Conservation (phyloP, 2,329 filamentous ascomycete species). For the Clonostachys rosea region DNA sequence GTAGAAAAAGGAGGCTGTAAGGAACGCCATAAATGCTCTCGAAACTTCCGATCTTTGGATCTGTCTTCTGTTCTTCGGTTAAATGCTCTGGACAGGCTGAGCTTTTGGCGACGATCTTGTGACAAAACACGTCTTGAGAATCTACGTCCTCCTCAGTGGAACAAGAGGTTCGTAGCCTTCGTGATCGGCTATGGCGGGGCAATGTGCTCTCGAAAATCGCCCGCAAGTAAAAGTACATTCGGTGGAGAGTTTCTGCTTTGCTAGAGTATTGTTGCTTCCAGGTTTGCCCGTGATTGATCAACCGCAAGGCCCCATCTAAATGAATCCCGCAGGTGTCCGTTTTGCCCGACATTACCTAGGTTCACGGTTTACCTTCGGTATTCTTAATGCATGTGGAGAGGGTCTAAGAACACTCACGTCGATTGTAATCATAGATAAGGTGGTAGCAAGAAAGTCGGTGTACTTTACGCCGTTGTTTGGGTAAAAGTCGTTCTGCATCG, state of each 20-base stretch:
- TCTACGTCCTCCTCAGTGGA: too few species aligned
- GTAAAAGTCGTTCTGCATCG: slow-evolving; percentile 9
- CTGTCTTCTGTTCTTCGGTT: background rate
- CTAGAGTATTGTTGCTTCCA: slow-evolving; percentile 4
- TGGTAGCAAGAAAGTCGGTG: slow-evolving; percentile 16
- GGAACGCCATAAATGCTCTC: slow-evolving; percentile 11
- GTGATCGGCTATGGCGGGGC: too few species aligned
- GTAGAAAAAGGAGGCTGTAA: slow-evolving; percentile 4
- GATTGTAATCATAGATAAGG: slow-evolving; percentile 18
- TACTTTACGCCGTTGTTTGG: slow-evolving; percentile 9
- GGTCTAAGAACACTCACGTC: slow-evolving; percentile 6
- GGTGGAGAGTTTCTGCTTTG: slow-evolving; percentile 6
- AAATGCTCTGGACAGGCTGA: background rate
- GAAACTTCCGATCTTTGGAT: slow-evolving; percentile 1
- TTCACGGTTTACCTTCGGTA: background rate
- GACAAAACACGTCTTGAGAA: background rate
- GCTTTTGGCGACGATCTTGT: background rate
- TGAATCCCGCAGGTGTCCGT: slow-evolving; percentile 9
- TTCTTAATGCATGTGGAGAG: background rate
- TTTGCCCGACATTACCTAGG: slow-evolving; percentile 11
- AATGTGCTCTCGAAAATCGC: slow-evolving; percentile 9
- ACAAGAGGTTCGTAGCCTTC: too few species aligned
- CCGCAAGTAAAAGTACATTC: slow-evolving; percentile 10
- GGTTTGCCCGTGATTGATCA: slow-evolving; percentile 6
- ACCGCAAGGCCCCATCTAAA: slow-evolving; percentile 4